These are phyloP conservation scores for Bothriochloa decipiens DNA, from an alignment of 176 grass and related monocot species.

Conservation along the genomic window DNA sequence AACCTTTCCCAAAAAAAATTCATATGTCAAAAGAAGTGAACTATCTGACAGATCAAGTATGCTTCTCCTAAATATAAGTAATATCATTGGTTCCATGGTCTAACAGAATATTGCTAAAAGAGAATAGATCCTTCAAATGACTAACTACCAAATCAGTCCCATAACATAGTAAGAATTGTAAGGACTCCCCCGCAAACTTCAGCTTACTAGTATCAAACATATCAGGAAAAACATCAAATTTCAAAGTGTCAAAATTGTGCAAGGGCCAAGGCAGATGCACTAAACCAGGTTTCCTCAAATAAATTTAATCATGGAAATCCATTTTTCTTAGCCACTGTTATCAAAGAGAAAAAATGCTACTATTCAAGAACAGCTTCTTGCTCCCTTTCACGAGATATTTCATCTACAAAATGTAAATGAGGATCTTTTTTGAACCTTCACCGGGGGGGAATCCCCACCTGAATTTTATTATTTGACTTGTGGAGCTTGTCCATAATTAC, in stretches of 20 bases:
- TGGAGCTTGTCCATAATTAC: too few relatives aligned
- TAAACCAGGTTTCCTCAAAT: not conserved
- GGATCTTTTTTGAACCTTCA: too few relatives aligned
- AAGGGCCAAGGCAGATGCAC: not conserved
- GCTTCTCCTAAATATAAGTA: too few relatives aligned
- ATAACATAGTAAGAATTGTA: not conserved
- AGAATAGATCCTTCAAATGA: not conserved
- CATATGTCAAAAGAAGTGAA: not conserved
- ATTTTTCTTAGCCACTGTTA: not conserved
- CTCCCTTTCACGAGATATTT: not conserved
- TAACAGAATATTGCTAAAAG: not conserved
- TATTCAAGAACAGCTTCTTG: not conserved
- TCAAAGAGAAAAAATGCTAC: not conserved
- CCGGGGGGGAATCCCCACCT: too few relatives aligned
- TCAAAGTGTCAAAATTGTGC: not conserved
- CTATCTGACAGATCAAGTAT: not conserved
- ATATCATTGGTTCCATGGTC: not conserved
- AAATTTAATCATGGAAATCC: not conserved
- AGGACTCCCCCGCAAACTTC: not conserved
- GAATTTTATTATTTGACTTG: too few relatives aligned
- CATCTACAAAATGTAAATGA: not conserved
- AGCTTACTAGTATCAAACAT: not conserved
- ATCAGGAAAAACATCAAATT: not conserved
- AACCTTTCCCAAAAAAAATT: not conserved
- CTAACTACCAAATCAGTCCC: not conserved